phyloP scores from a whole-genome alignment of 257 asterid genomes.

The Phtheirospermum japonicum region DNA sequence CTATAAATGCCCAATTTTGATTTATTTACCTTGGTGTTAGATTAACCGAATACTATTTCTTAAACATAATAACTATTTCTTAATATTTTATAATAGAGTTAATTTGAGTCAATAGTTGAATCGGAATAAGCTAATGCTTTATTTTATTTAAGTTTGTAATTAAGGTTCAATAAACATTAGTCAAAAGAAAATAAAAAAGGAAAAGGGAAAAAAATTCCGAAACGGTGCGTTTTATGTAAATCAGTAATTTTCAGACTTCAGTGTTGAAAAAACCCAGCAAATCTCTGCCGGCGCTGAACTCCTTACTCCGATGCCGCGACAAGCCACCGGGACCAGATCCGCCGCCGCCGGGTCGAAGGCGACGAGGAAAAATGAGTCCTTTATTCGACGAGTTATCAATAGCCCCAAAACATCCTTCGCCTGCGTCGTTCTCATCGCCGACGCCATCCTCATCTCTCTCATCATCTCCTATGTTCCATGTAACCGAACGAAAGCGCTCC shows the following conservation, averaged over 20 bases:
- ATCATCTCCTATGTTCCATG: conserved; percentile 84
- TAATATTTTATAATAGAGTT: too few relatives aligned
- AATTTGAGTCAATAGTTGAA: too few relatives aligned
- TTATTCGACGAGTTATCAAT: conserved; percentile 25
- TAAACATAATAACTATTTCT: too few relatives aligned
- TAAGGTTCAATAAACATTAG: too few relatives aligned
- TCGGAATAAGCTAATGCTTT: too few relatives aligned
- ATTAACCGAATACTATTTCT: too few relatives aligned
- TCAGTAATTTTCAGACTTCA: background rate
- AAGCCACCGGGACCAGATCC: conserved; percentile 41
- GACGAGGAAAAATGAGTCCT: conserved; percentile 21
- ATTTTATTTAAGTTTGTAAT: too few relatives aligned
- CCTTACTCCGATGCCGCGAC: conserved; percentile 39
- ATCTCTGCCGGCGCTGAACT: conserved; percentile 26
- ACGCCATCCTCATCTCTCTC: conserved; percentile 59
- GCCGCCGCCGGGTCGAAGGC: conserved; percentile 30
- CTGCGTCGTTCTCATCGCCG: conserved; percentile 56
- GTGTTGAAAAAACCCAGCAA: conserved; percentile 11
- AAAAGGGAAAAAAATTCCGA: too few relatives aligned
- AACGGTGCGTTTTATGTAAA: conserved; percentile 34
- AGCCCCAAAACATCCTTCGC: conserved; percentile 47
- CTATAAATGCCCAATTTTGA: too few relatives aligned
- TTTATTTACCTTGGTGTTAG: too few relatives aligned
- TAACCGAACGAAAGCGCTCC: conserved; percentile 31
- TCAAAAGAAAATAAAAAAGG: too few relatives aligned